A percentile compares a stretch with the other conserved stretches of the same genome.
Evolutionary conservation across 2,329 filamentous ascomycete species (phyloP).

Genomic region (Colletotrichum salicis): DNA sequence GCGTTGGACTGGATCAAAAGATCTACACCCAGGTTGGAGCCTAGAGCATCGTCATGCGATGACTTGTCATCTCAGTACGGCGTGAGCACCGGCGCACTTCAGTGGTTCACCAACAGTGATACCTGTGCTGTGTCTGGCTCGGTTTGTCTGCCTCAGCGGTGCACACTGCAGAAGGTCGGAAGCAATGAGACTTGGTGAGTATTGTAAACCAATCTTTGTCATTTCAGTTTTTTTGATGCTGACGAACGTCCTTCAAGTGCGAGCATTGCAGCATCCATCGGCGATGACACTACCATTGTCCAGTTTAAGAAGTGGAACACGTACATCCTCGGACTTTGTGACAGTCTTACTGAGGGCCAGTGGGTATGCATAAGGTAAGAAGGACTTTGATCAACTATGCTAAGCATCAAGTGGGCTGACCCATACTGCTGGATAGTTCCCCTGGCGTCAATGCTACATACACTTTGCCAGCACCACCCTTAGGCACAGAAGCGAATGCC

Average conservation of each 20-base stretch:
- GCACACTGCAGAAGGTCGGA: neutral
- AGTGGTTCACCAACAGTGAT: constrained; percentile 1
- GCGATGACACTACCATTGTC: neutral
- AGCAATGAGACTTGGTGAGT: neutral
- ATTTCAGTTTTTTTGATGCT: neutral
- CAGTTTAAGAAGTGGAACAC: constrained; percentile 6
- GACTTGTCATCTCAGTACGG: neutral
- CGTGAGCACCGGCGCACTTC: neutral
- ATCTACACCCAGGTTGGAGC: neutral
- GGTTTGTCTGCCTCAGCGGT: neutral
- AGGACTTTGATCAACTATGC: neutral
- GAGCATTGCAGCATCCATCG: constrained; percentile 1
- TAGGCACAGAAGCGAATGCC: neutral
- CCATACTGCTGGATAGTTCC: neutral
- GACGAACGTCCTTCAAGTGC: neutral
- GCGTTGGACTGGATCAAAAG: neutral
- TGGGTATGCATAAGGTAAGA: neutral
- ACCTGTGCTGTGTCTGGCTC: neutral
- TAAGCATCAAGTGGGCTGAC: neutral
- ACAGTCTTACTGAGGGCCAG: neutral
- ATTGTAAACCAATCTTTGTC: neutral
- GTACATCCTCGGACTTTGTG: neutral
- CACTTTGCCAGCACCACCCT: neutral
- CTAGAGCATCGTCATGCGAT: neutral
- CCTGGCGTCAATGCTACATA: neutral